Percentiles rank a stretch among this genome's conserved stretches.
phyloP scores from a whole-genome alignment of 2,329 filamentous ascomycete species.

The Xylariomycetidae sp. region DNA sequence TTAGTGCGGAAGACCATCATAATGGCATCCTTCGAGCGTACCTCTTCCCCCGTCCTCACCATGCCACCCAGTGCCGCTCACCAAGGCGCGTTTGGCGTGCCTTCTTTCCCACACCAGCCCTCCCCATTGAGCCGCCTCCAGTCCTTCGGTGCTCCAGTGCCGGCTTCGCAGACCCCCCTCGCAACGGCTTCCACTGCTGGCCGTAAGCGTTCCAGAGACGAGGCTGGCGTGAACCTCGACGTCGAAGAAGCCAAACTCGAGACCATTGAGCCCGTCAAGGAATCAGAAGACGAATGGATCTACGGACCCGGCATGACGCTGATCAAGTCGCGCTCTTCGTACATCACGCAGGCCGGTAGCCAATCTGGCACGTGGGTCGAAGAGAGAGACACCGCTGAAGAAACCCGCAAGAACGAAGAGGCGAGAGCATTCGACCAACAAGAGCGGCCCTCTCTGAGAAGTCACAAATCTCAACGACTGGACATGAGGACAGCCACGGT shows the following conservation, averaged over 20 bases:
- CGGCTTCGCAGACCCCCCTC: conserved; percentile 25
- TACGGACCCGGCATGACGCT: conserved; percentile 69
- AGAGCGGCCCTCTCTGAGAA: conserved; percentile 49
- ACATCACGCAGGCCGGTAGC: conserved; percentile 55
- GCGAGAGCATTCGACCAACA: conserved; percentile 38
- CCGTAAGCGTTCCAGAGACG: conserved; percentile 71
- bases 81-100: conserved; percentile 34
- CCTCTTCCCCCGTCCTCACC: conserved; percentile 32
- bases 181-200: conserved; percentile 41
- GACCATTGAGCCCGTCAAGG: conserved; percentile 36
- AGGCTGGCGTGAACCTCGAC: conserved; percentile 62
- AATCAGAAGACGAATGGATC: conserved; percentile 59
- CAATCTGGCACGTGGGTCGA: conserved; percentile 71
- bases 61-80: conserved; percentile 38
- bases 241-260: conserved; percentile 34
- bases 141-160: conserved; percentile 28
- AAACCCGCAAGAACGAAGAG: conserved; percentile 34
- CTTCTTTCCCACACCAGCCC: conserved; percentile 32
- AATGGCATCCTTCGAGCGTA: conserved; percentile 32
- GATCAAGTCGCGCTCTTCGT: conserved; percentile 57
- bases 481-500: conserved; percentile 30
- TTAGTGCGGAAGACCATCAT: conserved; percentile 24
- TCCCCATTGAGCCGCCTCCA: conserved; percentile 26
- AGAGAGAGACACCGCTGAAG: conserved; percentile 52
- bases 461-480: conserved; percentile 63